Evolutionary conservation across 139 green algal species (phyloP), one percentile per base, ranked within the genome.

Genomic region (Pseudopediastrum boryanum): DNA sequence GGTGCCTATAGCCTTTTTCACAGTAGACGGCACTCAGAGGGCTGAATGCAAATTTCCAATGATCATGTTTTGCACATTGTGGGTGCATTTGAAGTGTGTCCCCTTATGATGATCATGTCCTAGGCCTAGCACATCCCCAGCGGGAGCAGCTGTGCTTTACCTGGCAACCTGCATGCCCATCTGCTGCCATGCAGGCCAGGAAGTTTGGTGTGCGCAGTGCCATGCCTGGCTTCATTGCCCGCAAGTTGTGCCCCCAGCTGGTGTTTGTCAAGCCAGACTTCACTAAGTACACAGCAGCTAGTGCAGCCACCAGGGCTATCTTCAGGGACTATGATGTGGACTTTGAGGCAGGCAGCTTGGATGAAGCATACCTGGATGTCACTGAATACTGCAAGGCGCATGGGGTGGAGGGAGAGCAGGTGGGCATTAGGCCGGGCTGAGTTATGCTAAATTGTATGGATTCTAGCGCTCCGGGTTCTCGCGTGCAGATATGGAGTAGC

Each of bases 191-290:
- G 27, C 62, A 83, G 80, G 91, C 91, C 0, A 79, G 91, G 39
- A 90, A 89, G 67, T 97, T 86, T 87, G 94, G 94, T 19, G 93
- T 98, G 42, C 88, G 94, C 3, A 85, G 65, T 25, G 94, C 94
- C 10, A 98, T 98, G 94, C 94, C 94, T 2, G 91, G 92, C 25
- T 98, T 98, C 86, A 97, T 98, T 25, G 94, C 75, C 16, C 76
- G 87, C 16, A 75, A 83, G 51, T 85, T 98, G 9, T 98, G 92
- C 82, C 91, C 92, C 0, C 50, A 95, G 52, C 88, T 98, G 1
- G 79, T 94, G 33, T 95, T 98, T 64, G 59, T 88, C 7, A 73
- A 43, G 10, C 80, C 70, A 3, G 71, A 86, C 67, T 89, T 91
- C 41, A 0, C 21, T 19, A 89, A 86, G 75, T 94, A 92, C 75